Conservation (phyloP, 2,329 filamentous ascomycete species). For the Paramyrothecium roridum region DNA sequence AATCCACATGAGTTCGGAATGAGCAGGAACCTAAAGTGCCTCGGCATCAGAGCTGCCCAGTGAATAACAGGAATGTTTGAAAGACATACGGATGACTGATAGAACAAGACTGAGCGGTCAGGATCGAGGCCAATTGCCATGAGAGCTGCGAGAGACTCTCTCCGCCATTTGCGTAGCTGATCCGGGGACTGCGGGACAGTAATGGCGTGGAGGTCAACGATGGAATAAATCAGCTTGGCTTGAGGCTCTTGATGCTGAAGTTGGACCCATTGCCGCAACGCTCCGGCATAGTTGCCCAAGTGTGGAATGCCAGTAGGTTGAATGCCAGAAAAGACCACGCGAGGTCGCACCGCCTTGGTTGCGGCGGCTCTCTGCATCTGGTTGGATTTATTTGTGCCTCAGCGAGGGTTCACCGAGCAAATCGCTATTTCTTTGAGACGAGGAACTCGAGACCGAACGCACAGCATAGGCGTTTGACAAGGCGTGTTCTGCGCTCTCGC, state of each 20-base stretch:
- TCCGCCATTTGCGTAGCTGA: slow-evolving; percentile 61
- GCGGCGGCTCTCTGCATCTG: background rate
- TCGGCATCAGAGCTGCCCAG: background rate
- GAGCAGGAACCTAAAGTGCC: slow-evolving; percentile 60
- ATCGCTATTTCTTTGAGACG: too few species aligned
- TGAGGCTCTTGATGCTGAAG: slow-evolving; percentile 63
- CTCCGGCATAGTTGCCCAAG: slow-evolving; percentile 92
- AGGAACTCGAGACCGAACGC: too few species aligned
- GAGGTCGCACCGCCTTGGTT: slow-evolving; percentile 6
- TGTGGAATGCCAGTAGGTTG: slow-evolving; percentile 95
- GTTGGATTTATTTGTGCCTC: background rate
- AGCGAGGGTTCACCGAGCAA: too few species aligned
- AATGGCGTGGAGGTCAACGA: slow-evolving; percentile 93
- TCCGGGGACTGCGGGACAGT: slow-evolving; percentile 68
- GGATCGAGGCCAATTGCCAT: slow-evolving; percentile 83
- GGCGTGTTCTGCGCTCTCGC: too few species aligned
- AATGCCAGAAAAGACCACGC: slow-evolving; percentile 88
- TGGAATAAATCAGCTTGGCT: slow-evolving; percentile 72
- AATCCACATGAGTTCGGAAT: slow-evolving; percentile 96
- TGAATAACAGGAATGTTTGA: background rate
- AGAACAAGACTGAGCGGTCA: slow-evolving; percentile 73
- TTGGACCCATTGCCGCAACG: slow-evolving; percentile 79
- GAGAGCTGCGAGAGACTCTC: slow-evolving; percentile 74
- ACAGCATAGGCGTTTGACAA: too few species aligned
- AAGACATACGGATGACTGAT: slow-evolving; percentile 67